Evolutionary conservation across 192 early-diverging fungal genomes (phyloP).

Genomic region (Umbelopsis sp.): DNA sequence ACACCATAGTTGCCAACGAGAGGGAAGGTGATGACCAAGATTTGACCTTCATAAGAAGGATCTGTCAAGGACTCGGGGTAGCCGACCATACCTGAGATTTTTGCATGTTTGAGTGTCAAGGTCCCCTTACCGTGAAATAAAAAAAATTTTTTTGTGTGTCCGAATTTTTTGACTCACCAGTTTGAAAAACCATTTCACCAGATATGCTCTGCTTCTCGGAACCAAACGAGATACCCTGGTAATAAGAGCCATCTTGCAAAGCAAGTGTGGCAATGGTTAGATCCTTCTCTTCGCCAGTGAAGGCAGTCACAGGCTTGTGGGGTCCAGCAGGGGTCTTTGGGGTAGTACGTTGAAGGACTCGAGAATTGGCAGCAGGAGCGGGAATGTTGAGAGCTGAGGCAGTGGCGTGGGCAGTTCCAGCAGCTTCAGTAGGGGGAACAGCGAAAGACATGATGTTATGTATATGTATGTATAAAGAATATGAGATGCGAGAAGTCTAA

Average conservation of each 20-base stretch:
- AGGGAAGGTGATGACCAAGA: slow-evolving; percentile 97
- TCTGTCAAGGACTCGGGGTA: slow-evolving; percentile 99
- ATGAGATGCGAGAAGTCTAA: slow-evolving; percentile 5
- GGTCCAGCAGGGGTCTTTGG: slow-evolving; percentile 42
- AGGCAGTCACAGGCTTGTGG: slow-evolving; percentile 36
- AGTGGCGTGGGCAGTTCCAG: slow-evolving; percentile 25
- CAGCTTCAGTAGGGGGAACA: slow-evolving; percentile 23
- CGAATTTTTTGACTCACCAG: slow-evolving; percentile 60
- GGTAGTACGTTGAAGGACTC: slow-evolving; percentile 19
- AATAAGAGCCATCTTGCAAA: slow-evolving; percentile 83
- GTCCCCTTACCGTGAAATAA: not conserved
- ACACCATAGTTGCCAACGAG: slow-evolving; percentile 99
- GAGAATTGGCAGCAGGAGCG: slow-evolving; percentile 34
- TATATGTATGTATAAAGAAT: slow-evolving; percentile 6
- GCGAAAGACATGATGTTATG: not conserved
- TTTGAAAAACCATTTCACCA: slow-evolving; percentile 99
- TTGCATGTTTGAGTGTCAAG: not conserved
- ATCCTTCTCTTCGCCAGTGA: slow-evolving; percentile 33
- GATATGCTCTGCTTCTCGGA: slow-evolving; percentile 81
- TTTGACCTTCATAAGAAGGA: slow-evolving; percentile 98
- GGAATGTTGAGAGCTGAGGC: slow-evolving; percentile 21
- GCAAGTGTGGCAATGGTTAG: slow-evolving; percentile 68
- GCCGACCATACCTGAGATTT: slow-evolving; percentile 86
- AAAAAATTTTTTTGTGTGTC: not conserved
- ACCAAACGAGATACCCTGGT: slow-evolving; percentile 94